Conservation (phyloP, 2,329 filamentous ascomycete genomes). For the Xylariaceae sp. region DNA sequence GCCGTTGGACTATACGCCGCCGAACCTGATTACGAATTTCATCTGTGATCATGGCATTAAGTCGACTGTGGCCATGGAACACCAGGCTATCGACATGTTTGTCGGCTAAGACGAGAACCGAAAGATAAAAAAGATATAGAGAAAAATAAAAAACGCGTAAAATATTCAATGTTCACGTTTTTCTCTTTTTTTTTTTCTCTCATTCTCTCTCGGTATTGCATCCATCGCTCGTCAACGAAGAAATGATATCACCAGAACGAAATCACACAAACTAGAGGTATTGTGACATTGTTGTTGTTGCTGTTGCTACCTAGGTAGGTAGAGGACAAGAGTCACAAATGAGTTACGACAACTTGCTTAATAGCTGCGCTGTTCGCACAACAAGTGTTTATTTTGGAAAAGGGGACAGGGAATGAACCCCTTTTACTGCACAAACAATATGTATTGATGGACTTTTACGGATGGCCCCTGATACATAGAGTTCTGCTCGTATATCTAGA, state of each 20-base stretch:
- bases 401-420: too few relatives aligned
- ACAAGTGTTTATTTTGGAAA: too few relatives aligned
- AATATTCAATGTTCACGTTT: not conserved
- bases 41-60: constrained; percentile 31
- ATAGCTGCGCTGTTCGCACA: too few relatives aligned
- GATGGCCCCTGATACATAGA: too few relatives aligned
- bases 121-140: not conserved
- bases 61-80: constrained; percentile 28
- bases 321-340: too few relatives aligned
- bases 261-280: not conserved
- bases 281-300: too few relatives aligned
- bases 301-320: too few relatives aligned
- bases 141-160: not conserved
- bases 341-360: too few relatives aligned
- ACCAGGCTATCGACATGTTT: constrained; percentile 32
- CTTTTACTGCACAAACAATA: too few relatives aligned
- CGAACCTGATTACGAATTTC: constrained; percentile 29
- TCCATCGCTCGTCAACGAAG: not conserved
- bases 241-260: too few relatives aligned
- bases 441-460: too few relatives aligned
- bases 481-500: too few relatives aligned
- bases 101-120: constrained; percentile 20
- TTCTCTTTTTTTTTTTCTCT: not conserved
- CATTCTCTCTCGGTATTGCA: not conserved
- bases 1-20: constrained; percentile 23